Evolutionary conservation across 257 asterid genomes (phyloP).

Genomic region (Primulina huaijiensis): DNA sequence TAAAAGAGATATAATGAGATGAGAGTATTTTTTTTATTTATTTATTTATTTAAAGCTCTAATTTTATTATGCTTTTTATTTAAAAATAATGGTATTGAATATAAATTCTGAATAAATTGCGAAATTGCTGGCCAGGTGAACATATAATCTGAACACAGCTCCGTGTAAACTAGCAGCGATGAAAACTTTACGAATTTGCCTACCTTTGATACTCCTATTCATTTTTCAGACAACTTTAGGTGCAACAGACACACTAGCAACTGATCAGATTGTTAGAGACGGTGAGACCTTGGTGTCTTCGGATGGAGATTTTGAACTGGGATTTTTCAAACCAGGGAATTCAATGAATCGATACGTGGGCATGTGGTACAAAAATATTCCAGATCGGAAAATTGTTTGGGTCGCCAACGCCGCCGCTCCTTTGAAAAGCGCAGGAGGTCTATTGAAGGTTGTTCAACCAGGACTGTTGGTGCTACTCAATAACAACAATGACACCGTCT

Average conservation of each 20-base stretch:
- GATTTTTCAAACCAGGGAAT: slow-evolving; percentile 41
- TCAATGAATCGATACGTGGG: slow-evolving; percentile 38
- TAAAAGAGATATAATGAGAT: too few relatives aligned
- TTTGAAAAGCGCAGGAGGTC: slow-evolving; percentile 19
- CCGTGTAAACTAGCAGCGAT: neutral
- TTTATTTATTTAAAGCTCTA: too few relatives aligned
- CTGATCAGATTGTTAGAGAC: slow-evolving; percentile 21
- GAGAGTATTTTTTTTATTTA: too few relatives aligned
- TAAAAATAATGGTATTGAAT: too few relatives aligned
- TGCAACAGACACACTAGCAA: slow-evolving; percentile 25
- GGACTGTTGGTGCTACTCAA: slow-evolving; percentile 35
- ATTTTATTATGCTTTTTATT: too few relatives aligned
- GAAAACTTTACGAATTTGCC: slow-evolving; percentile 20
- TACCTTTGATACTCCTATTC: neutral
- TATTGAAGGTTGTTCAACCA: slow-evolving; percentile 25
- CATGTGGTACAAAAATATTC: slow-evolving; percentile 40
- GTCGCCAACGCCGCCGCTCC: slow-evolving; percentile 42
- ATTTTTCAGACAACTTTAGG: neutral
- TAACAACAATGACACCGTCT: slow-evolving; percentile 19
- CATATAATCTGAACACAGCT: too few relatives aligned
- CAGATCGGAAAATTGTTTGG: slow-evolving; percentile 34
- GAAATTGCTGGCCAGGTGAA: too few relatives aligned
- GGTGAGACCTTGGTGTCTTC: slow-evolving; percentile 42
- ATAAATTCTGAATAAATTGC: too few relatives aligned
- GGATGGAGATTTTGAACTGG: slow-evolving; percentile 39